Base-by-base conservation (phyloP, 192 early-diverging fungal genomes). In the Phycomyces blakesleeanus region DNA sequence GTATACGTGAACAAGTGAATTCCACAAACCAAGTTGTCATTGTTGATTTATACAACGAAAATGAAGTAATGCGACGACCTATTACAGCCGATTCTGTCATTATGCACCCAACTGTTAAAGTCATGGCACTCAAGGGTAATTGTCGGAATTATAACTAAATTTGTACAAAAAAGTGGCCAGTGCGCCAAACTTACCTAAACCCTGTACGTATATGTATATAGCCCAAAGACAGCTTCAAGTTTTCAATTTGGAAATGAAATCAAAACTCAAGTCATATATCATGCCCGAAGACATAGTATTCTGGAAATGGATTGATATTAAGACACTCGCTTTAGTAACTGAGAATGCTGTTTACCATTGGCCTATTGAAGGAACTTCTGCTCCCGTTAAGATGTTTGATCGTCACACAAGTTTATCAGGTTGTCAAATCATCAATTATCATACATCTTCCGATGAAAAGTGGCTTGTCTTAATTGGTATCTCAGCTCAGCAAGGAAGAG, bases 71-170 rank as follows among this genome's bases (percentile, higher is more conserved):
- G 58, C 88, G 94, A 52, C 78, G 95, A 69, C 92, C 92, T 49
- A 99, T 99, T 72, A 91, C 95, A 50, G 97, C 97, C 10, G 97
- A 99, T 67, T 93, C 94, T n/a, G 96, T 93, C 44, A 95, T 99
- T 69, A 99, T 99, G 97, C 93, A 98, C 72, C 97, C 95, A 9
- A 85, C 85, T 40, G 81, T 82, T 68, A 93, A 93, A 73, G 89
- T 97, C 66, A 93, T 99, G 66, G 97, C 97, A 4, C 81, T 99
- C 56, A 99, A 99, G 86, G 85, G 91, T 94, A 74, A 49, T 12
- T 11, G 53, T 16, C 25, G 29, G 41, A 50, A 21, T 18, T 54
- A 55, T 18, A 16, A 6, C 18, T 37, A 59, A 24, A 22, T 9
- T 6, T 37, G 5, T 5, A 6, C 34, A 29, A 34, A 6, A 16